Percentiles rank a stretch among this genome's conserved stretches.
phyloP scores from a whole-genome alignment of 2,329 filamentous ascomycete genomes.

The Alternaria metachromatica region DNA sequence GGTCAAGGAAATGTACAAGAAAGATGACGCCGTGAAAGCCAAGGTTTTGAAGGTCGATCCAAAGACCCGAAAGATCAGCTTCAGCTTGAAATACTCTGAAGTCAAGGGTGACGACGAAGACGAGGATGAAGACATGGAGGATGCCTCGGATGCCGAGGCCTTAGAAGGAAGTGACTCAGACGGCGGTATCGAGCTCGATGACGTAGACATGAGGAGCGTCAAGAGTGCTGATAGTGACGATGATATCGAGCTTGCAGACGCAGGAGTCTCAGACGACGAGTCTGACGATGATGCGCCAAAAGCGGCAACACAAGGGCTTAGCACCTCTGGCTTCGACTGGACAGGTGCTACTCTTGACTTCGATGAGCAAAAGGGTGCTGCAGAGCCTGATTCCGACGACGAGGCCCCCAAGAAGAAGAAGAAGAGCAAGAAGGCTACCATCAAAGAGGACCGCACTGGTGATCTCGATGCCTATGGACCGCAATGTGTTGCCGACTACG shows the following conservation, averaged over 20 bases:
- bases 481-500: constrained; percentile 89
- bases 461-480: constrained; percentile 88
- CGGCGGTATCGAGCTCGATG: constrained; percentile 48
- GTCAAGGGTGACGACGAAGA: constrained; percentile 67
- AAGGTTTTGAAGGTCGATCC: constrained; percentile 80
- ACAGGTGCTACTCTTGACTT: constrained; percentile 65
- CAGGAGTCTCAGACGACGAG: constrained; percentile 44
- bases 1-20: constrained; percentile 86
- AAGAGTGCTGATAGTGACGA: constrained; percentile 48
- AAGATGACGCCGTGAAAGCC: constrained; percentile 93
- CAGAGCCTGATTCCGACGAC: constrained; percentile 62
- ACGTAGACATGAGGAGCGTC: constrained; percentile 55
- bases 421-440: constrained; percentile 76
- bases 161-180: constrained; percentile 50
- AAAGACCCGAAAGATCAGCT: constrained; percentile 79
- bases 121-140: constrained; percentile 48
- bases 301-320: constrained; percentile 59
- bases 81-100: constrained; percentile 92
- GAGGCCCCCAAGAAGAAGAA: constrained; percentile 65
- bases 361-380: constrained; percentile 60
- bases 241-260: constrained; percentile 43
- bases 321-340: constrained; percentile 86
- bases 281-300: constrained; percentile 26
- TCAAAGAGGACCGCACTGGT: constrained; percentile 88
- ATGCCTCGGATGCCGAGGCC: constrained; percentile 40